Base-by-base conservation (phyloP, 2,329 filamentous ascomycete genomes). In the Proliferodiscus dingleyae region DNA sequence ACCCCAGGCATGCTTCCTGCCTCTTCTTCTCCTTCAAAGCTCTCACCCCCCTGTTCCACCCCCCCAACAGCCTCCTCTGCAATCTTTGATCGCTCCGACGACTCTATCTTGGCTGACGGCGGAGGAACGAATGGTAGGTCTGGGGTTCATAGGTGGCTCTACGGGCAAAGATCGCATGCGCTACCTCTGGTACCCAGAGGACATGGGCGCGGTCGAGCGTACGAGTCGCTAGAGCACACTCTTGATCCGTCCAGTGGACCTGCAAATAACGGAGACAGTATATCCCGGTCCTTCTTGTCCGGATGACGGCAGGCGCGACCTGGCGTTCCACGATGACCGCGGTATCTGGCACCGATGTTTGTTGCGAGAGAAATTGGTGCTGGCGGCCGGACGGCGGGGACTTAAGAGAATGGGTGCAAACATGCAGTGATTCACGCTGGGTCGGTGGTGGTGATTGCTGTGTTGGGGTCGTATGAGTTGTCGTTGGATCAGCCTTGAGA, bases 1-100 rank as follows among this genome's bases (percentile, higher is more conserved):
- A 76, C 68, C 58, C 74, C 72, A 52, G 75, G 73, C 75, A 77
- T 78, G 59, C 51, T 65, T 58, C 53, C 55, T 48, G 41, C 44
- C 32, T 47, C 46, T 26, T 45, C 37, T 38, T 50, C 47, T 34
- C 52, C 55, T 50, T 52, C 53, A 50, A 36, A 38, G 52, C 52
- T 52, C 46, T 51, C 59, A 45, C 43, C 53, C 50, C 56, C 55
- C 52, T 56, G 53, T 49, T 49, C 36, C 42, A 46, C 51, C 37
- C 51, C 57, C 57, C 53, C 56, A 47, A 49, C 54, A 47, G 37
- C 56, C 54, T 55, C 57, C 53, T 53, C 57, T 54, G 46, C 57
- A 38, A 43, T 44, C 44, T 50, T 56, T 39, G 37, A 46, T 45
- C 46, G 52, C 50, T 53, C 54, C 50, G 53, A 56, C 54, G 60